Evolutionary conservation across 441 rosid genomes (phyloP).

Genomic region (California macrophylla): DNA sequence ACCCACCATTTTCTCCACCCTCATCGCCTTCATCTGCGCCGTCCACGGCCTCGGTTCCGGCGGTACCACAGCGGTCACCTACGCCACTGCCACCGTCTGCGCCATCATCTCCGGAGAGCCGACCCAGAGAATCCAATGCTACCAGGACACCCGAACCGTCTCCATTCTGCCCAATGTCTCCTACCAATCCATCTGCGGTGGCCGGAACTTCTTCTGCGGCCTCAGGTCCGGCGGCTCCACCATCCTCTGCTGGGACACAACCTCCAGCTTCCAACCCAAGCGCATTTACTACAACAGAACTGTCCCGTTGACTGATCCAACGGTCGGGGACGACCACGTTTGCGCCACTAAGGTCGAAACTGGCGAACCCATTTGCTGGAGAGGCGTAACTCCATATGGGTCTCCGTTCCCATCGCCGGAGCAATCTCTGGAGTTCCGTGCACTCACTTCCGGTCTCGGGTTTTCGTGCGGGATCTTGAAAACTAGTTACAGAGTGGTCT

Average conservation of each 20-base stretch:
- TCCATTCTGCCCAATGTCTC: constrained; percentile 43
- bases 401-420: constrained; percentile 24
- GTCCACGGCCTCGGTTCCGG: constrained; percentile 59
- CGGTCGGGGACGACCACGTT: constrained; percentile 59
- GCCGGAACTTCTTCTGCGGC: constrained; percentile 54
- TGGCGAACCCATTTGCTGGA: constrained; percentile 50
- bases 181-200: constrained; percentile 63
- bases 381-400: constrained; percentile 20
- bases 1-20: constrained; percentile 15
- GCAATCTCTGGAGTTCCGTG: constrained; percentile 16
- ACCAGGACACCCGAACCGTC: constrained; percentile 25
- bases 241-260: constrained; percentile 62
- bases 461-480: constrained; percentile 58
- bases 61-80: constrained; percentile 57
- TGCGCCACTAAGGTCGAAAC: constrained; percentile 43
- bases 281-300: constrained; percentile 44
- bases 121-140: constrained; percentile 46
- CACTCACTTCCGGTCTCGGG: constrained; percentile 57
- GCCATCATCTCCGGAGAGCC: constrained; percentile 44
- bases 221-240: constrained; percentile 64
- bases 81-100: constrained; percentile 53
- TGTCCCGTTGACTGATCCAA: constrained; percentile 30
- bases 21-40: neutral
- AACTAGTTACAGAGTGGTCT: constrained; percentile 25
- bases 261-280: constrained; percentile 24